These are phyloP conservation scores for Oryza rufipogon DNA, from an alignment of 176 grass and related monocot genomes.

Conservation along the genomic window DNA sequence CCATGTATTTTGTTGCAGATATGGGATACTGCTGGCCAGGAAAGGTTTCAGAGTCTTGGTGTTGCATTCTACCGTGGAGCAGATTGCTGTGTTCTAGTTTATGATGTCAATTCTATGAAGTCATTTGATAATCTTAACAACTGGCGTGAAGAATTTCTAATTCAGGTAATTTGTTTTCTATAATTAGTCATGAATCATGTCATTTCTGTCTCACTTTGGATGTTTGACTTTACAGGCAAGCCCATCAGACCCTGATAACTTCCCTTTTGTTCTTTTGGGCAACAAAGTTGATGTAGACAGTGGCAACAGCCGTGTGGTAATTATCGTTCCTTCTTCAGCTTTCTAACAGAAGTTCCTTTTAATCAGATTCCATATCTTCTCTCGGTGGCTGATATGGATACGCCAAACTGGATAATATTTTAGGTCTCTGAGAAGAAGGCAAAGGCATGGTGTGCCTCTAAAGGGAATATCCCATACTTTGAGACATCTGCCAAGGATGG, in stretches of 20 bases:
- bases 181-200: background rate
- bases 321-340: conserved; percentile 5
- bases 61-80: conserved; percentile 92
- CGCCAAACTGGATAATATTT: conserved; percentile 17
- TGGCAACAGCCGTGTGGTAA: conserved; percentile 83
- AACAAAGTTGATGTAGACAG: conserved; percentile 88
- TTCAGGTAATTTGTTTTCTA: conserved; percentile 59
- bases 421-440: conserved; percentile 98
- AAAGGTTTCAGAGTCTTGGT: conserved; percentile 90
- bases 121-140: conserved; percentile 89
- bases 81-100: conserved; percentile 89
- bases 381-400: conserved; percentile 28
- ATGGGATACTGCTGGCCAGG: conserved; percentile 93
- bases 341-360: background rate
- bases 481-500: conserved; percentile 98
- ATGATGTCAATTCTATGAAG: conserved; percentile 84
- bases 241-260: conserved; percentile 82
- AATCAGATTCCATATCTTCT: conserved; percentile 2
- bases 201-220: conserved; percentile 18
- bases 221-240: conserved; percentile 61
- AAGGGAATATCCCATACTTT: conserved; percentile 94
- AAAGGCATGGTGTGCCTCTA: conserved; percentile 90
- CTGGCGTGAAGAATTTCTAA: conserved; percentile 89
- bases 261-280: conserved; percentile 85
- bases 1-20: conserved; percentile 50